Base-by-base conservation (phyloP, 805 yeast species). In the Schwanniomyces vanrijiae region DNA sequence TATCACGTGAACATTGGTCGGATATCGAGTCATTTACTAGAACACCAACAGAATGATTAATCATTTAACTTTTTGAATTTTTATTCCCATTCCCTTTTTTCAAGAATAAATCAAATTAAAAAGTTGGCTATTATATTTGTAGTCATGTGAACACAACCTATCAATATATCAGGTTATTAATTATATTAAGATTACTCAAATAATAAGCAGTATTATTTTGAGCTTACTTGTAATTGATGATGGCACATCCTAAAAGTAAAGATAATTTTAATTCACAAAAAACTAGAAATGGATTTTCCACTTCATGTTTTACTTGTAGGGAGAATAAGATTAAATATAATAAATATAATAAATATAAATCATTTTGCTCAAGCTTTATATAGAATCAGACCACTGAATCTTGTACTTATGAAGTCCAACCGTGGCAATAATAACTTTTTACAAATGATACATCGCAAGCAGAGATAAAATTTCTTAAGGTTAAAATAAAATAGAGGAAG, bases 251-350 rank as follows among this genome's bases (percentile, higher is more conserved):
- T 14, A 31, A 31, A 31, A 13, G 35, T 5, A 31, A 31, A 31
- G 35, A 31, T 16, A 31, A 3, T 16, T 31, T 6, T 3, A 43
- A 25, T 16, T 26, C 11, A 14, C 40, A 26, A 33, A 33, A 28
- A 56, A 67, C 71, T 5, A 64, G 82, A 43, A 67, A 68, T 40
- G 68, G 82, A 46, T 65, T 77, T 9, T 81, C 82, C 21, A 70
- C 71, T 0, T 76, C 77, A 0, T 73, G 78, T 50, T 66, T 62
- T 22, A 59, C 64, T 7, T 73, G 78, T 48, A 54, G 77, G 20
- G 65, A 62, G 48, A 61, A 66, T 42, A 73, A 73, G 54, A 58
- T 67, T 42, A 73, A 69, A 51, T 73, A 77, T 57, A 76, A 72
- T n/a, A n/a, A n/a, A n/a, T n/a, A n/a, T n/a, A n/a, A n/a, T 44